Base-by-base conservation (phyloP, 331 rosid genomes). In the Dryas integrifolia region DNA sequence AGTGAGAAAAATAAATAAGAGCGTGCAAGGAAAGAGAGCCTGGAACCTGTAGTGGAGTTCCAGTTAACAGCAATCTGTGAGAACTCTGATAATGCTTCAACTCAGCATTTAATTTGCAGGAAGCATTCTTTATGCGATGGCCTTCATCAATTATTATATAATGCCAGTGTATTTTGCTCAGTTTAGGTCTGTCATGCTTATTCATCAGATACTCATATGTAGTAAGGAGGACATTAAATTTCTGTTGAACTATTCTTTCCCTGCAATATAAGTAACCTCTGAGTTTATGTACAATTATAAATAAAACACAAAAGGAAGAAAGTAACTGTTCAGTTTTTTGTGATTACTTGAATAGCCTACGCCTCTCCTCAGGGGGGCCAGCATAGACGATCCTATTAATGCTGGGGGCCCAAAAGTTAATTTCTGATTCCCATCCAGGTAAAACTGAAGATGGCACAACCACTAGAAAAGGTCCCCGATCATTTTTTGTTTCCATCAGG, bases 91-190 rank as follows among this genome's bases (percentile, higher is more conserved):
- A 96, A 87, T 88, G 88, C 82, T 85, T 96, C 85, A 96, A 82
- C 1, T 96, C 99, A 38, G 97, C 92, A 79, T 96, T 96, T 84
- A 96, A 84, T 88, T 96, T 96, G 96, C 99, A 96, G 71, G 99
- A 96, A 72, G 99, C 99, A 86, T 96, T 95, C 89, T 96, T 96
- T 81, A 96, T 96, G 68, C 99, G 99, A 72, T 96, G 99, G 68
- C 99, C 99, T 82, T 96, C 97, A 77, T 96, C 99, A 80, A 96
- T 96, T 81, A 96, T 96, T 63, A 96, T 83, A 76, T 96, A 96
- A 78, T 88, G 99, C 99, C 99, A 96, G 53, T 88, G 94, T 75
- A 96, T 73, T 85, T 96, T 96, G 87, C 99, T 85, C 64, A 96
- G 82, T 82, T 92, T 96, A 35, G 99, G 99, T 79, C 99, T 96